Evolutionary conservation across 176 grass and related monocot genomes (phyloP).

Genomic region (Cenchrus americanus): DNA sequence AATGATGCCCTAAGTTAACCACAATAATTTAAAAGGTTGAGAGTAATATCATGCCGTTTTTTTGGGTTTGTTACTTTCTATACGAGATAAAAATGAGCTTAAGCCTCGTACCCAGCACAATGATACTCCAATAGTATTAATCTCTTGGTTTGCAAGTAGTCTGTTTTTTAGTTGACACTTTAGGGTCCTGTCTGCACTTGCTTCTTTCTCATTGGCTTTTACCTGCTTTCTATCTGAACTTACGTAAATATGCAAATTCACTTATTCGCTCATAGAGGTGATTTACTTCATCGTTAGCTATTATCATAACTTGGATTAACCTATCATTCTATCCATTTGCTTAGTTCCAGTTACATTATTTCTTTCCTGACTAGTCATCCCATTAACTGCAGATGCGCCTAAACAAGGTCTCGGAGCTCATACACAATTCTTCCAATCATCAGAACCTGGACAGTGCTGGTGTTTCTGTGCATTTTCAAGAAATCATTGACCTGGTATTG

Average conservation of each 20-base stretch:
- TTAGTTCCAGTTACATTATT: conserved; percentile 12
- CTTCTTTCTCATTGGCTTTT: conserved; percentile 30
- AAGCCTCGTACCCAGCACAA: too few relatives aligned
- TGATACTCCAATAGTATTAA: neutral
- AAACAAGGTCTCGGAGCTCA: conserved; percentile 97
- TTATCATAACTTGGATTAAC: conserved; percentile 20
- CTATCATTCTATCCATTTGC: neutral
- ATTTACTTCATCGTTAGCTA: conserved; percentile 8
- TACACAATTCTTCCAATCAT: conserved; percentile 95
- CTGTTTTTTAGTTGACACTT: conserved; percentile 14
- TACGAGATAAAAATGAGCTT: too few relatives aligned
- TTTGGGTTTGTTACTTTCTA: neutral
- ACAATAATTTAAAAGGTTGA: conserved; percentile 19
- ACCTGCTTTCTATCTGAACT: conserved; percentile 20
- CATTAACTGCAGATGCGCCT: conserved; percentile 76
- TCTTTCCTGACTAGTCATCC: conserved; percentile 24
- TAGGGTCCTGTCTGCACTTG: neutral
- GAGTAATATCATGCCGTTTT: neutral
- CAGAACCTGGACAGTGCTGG: conserved; percentile 88
- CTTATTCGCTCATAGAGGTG: conserved; percentile 7
- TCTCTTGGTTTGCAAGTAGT: neutral
- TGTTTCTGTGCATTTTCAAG: conserved; percentile 97
- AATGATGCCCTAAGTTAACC: neutral
- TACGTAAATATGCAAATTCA: conserved; percentile 12
- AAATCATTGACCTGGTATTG: conserved; percentile 95